Evolutionary conservation across 805 yeast genomes (phyloP).

Genomic region (Cyberlindnera subsufficiens): DNA sequence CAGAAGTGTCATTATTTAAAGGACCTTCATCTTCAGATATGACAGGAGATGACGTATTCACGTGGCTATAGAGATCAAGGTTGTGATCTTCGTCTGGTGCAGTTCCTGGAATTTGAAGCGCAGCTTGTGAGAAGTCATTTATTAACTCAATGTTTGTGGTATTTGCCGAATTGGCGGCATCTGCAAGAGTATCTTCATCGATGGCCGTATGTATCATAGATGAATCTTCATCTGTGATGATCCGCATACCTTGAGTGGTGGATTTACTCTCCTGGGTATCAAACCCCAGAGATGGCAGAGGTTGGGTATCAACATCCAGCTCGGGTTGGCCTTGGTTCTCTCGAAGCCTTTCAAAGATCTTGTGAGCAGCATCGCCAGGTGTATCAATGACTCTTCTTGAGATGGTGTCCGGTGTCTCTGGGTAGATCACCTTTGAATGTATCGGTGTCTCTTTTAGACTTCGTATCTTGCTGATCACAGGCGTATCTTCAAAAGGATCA

Average conservation of each 20-base stretch:
- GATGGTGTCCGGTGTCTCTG: slow-evolving; percentile 15
- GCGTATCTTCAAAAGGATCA: slow-evolving; percentile 33
- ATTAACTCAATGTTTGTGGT: neutral
- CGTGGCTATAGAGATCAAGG: neutral
- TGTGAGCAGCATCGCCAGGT: slow-evolving; percentile 8
- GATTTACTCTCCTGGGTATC: slow-evolving; percentile 8
- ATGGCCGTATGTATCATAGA: neutral
- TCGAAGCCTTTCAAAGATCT: slow-evolving; percentile 16
- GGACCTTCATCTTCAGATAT: slow-evolving; percentile 20
- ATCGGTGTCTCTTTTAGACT: slow-evolving; percentile 15
- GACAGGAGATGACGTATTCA: slow-evolving; percentile 13
- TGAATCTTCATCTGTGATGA: too few relatives aligned
- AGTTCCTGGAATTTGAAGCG: slow-evolving; percentile 20
- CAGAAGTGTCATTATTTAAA: slow-evolving; percentile 4
- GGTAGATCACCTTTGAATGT: neutral
- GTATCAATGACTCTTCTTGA: neutral
- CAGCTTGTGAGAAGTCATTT: slow-evolving; percentile 11
- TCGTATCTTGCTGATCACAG: slow-evolving; percentile 6
- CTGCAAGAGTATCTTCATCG: slow-evolving; percentile 1
- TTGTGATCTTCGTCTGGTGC: slow-evolving; percentile 16
- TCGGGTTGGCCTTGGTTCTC: slow-evolving; percentile 16
- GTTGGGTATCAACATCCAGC: slow-evolving; percentile 16
- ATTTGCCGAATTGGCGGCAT: neutral
- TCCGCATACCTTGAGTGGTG: neutral
- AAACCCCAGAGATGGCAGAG: slow-evolving; percentile 14